Conservation (phyloP, 306 rosid genomes). For the Lathyrus sativus region DNA sequence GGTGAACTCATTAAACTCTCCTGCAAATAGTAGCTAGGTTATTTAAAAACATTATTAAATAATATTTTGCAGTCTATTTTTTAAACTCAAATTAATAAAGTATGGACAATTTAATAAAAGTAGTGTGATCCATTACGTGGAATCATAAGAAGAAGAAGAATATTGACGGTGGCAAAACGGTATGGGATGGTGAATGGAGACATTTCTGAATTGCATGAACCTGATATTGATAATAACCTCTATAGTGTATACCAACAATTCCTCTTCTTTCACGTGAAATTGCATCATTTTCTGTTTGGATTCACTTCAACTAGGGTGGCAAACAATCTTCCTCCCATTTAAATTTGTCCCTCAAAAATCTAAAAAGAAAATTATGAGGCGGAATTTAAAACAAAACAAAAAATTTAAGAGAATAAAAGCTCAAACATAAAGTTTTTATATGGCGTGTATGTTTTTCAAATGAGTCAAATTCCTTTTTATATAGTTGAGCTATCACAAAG, state of each 20-base stretch:
- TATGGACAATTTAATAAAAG: constrained; percentile 24
- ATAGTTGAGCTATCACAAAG: too few relatives aligned
- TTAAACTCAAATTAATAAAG: constrained; percentile 7
- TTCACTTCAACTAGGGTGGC: constrained; percentile 4
- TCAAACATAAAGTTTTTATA: too few relatives aligned
- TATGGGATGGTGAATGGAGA: constrained; percentile 12
- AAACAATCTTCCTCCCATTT: too few relatives aligned
- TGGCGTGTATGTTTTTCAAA: too few relatives aligned
- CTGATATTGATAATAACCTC: neutral
- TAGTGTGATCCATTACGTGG: neutral
- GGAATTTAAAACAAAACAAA: too few relatives aligned
- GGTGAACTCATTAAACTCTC: too few relatives aligned
- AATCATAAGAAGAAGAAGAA: constrained; percentile 15
- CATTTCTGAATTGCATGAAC: constrained; percentile 8
- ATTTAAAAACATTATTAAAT: too few relatives aligned
- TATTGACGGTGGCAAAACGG: neutral
- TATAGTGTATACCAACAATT: neutral
- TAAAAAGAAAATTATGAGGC: too few relatives aligned
- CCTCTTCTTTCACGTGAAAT: constrained; percentile 45
- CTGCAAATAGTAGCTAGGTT: too few relatives aligned
- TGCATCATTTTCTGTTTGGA: constrained; percentile 56
- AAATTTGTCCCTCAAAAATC: too few relatives aligned
- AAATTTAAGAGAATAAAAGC: too few relatives aligned
- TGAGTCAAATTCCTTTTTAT: too few relatives aligned
- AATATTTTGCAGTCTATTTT: constrained; percentile 8